Evolutionary conservation across 352 stramenopile genomes (phyloP), one percentile per base, ranked within the genome.

Genomic region (Phytopythium ostracodes): DNA sequence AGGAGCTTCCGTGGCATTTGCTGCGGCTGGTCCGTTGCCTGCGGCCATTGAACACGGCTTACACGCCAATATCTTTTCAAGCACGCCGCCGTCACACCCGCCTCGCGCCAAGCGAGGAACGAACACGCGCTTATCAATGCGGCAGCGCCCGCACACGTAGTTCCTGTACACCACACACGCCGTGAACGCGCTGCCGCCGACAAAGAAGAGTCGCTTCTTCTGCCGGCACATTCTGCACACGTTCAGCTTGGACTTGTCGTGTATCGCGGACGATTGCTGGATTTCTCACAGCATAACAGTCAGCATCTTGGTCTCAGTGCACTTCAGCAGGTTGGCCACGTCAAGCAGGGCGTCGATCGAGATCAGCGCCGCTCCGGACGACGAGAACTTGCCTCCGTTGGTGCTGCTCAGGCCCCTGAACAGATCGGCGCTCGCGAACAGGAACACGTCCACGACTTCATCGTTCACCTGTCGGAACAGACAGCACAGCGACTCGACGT

Each of bases 381-480:
- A 38, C 33, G 33, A 10, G 33, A 38, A 38, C 33, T 38, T 38
- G 33, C 33, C 33, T 38, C 10, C 33, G 33, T 11, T 38, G 6
- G 33, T 38, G 33, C 25, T 53, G 52, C 7, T 68, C 33, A 9
- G 61, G 10, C 64, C 64, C 8, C 67, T 60, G 0, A 65, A 49
- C 10, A 73, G 66, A 10, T 74, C 58, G 33, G 77, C 24, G 17
- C 68, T 71, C 18, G 72, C 76, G 31, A 71, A 64, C 71, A 82
- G 75, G 56, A 83, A 87, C 25, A 87, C 72, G 25, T 84, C 70
- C 22, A 87, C 64, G 22, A 79, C 36, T 7, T 72, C 73, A 10
- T 80, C 68, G n/a, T 58, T 68, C 59, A 77, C 72, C 56, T 87
- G 77, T 14, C 71, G 75, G 46, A 81, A 72, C 22, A 87, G 55